Conservation (phyloP, 768 basidiomycete species). For the Phaeotremella skinneri region DNA sequence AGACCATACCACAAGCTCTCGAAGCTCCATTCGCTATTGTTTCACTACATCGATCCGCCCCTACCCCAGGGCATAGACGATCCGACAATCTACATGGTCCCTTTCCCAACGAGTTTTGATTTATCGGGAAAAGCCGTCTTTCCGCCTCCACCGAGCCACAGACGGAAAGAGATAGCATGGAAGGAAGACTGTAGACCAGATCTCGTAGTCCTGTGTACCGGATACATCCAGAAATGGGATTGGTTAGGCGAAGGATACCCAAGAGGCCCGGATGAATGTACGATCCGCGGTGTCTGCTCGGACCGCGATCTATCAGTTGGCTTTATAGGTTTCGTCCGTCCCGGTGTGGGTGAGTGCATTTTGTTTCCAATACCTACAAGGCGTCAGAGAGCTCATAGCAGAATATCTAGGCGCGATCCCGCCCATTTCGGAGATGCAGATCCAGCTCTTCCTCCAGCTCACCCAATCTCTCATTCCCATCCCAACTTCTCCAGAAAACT, state of each 20-base stretch:
- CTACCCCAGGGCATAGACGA: conserved; percentile 55
- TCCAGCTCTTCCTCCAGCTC: conserved; percentile 61
- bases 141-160: conserved; percentile 50
- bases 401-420: conserved; percentile 58
- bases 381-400: background rate
- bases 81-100: conserved; percentile 58
- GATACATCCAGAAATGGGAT: conserved; percentile 50
- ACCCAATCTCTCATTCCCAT: conserved; percentile 55
- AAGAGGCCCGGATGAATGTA: conserved; percentile 41
- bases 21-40: conserved; percentile 55
- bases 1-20: conserved; percentile 59
- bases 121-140: conserved; percentile 57
- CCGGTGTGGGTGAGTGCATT: conserved; percentile 59
- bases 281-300: conserved; percentile 40
- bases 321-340: conserved; percentile 62
- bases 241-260: conserved; percentile 48
- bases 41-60: conserved; percentile 61
- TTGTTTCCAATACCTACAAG: background rate
- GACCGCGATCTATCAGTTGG: conserved; percentile 56
- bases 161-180: conserved; percentile 51
- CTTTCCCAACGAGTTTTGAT: conserved; percentile 58
- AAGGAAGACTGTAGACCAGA: conserved; percentile 40
- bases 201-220: conserved; percentile 45
- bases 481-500: conserved; percentile 57
- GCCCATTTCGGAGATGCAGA: conserved; percentile 63